A percentile compares a stretch with the other conserved stretches of the same genome.
These are phyloP conservation scores for Ulmus americana DNA, from an alignment of 331 rosid species.

Conservation along the genomic window DNA sequence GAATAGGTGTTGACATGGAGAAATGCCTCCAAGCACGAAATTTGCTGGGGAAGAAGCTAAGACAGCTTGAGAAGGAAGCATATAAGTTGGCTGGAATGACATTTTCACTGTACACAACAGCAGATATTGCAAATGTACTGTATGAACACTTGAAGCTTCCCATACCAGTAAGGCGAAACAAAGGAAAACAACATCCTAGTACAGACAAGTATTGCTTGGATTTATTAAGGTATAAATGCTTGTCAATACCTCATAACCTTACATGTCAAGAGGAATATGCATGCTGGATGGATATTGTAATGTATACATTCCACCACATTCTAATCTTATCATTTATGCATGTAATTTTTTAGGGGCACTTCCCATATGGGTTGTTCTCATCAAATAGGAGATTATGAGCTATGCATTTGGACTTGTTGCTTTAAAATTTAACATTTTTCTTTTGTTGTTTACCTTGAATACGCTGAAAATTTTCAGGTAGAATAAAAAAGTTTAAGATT, in stretches of 20 bases:
- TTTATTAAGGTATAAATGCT: conserved; percentile 55
- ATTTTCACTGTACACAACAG: conserved; percentile 71
- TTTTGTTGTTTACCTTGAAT: too few species aligned
- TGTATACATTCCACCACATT: conserved; percentile 5
- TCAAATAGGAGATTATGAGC: not conserved
- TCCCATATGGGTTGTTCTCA: not conserved
- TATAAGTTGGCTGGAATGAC: conserved; percentile 68
- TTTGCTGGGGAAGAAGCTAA: conserved; percentile 63
- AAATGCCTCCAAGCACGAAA: conserved; percentile 79
- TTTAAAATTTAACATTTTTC: too few species aligned
- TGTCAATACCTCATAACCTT: conserved; percentile 10
- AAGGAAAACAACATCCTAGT: conserved; percentile 82
- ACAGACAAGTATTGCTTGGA: conserved; percentile 90
- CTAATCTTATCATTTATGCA: not conserved
- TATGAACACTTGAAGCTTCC: conserved; percentile 75
- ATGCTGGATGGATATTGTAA: conserved; percentile 12
- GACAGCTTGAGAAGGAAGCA: conserved; percentile 86
- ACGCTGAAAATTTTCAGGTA: too few species aligned
- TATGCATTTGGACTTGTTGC: too few species aligned
- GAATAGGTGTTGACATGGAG: conserved; percentile 93
- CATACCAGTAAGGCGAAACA: conserved; percentile 61
- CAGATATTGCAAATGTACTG: conserved; percentile 80
- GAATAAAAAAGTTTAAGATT: not conserved
- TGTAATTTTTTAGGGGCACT: not conserved
- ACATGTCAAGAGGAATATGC: conserved; percentile 10